Evolutionary conservation across 176 grass and related monocot genomes (phyloP).

Genomic region (Aegilops speltoides): DNA sequence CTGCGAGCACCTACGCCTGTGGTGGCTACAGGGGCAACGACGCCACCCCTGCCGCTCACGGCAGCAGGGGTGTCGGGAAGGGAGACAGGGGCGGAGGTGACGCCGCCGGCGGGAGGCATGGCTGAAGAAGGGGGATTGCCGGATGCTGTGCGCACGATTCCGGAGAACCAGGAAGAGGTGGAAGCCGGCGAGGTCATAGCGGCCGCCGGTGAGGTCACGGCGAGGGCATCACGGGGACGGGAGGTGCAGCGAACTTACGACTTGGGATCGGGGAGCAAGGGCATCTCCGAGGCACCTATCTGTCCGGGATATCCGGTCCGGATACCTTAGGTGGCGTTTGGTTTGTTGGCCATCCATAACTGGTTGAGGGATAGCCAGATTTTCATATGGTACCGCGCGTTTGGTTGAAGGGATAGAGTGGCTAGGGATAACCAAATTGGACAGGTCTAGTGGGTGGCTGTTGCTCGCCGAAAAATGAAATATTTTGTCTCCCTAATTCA

Average conservation of each 20-base stretch:
- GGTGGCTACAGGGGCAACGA: neutral
- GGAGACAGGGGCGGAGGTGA: constrained; percentile 37
- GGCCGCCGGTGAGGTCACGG: constrained; percentile 31
- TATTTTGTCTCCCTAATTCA: no score
- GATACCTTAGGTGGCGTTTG: no score
- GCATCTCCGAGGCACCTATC: no score
- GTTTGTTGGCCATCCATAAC: no score
- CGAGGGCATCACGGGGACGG: constrained; percentile 23
- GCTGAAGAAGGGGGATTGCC: constrained; percentile 39
- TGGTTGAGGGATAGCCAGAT: no score
- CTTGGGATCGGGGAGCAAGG: no score
- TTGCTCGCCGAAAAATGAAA: no score
- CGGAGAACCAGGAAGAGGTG: constrained; percentile 79
- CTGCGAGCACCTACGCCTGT: constrained; percentile 23
- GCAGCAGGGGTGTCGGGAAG: constrained; percentile 23
- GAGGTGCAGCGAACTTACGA: neutral
- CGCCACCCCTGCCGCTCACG: neutral
- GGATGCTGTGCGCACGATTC: constrained; percentile 51
- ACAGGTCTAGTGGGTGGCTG: no score
- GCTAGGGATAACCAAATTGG: no score
- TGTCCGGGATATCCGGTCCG: no score
- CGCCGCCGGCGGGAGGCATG: constrained; percentile 39
- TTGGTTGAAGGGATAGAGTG: no score
- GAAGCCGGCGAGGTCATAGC: constrained; percentile 45
- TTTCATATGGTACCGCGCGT: no score